Evolutionary conservation across 1,284 basidiomycete species (phyloP), one percentile per base, ranked within the genome.

Genomic region (Ustilago sp.): DNA sequence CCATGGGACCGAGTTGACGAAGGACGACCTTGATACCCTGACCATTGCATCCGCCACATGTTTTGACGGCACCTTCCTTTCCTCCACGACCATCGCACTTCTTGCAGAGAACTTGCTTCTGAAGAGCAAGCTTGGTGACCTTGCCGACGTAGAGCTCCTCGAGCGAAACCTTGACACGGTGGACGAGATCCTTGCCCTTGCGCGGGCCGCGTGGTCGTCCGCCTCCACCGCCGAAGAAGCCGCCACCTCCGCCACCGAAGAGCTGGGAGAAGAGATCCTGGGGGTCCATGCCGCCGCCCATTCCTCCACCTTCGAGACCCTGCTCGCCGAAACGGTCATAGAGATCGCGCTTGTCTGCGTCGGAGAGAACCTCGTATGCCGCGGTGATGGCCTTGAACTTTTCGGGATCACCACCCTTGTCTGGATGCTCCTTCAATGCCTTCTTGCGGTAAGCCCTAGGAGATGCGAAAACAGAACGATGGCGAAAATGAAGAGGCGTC

Each of bases 131-230:
- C 88, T 99, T 99, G 63, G 95, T 95, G 6, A 94, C 94, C 89
- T 99, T 99, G 88, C 97, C 96, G 87, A 93, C 94, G 91, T 98
- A 99, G 9, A 99, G 91, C 87, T 99, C 97, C 88, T 99, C 96
- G 82, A 99, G 91, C 48, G 94, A 92, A 82, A 98, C 96, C 85
- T 93, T 91, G 81, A 99, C 94, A 71, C 95, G 93, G 88, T 99
- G 97, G 11, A 98, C 93, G 79, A 99, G 93, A 87, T 99, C 97
- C 88, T 98, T 98, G 77, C 95, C 98, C 87, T 93, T 95, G 84
- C 94, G 92, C n/a, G 93, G 92, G n/a, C 94, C 94, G 64, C 89
- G 89, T 8, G 90, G 90, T n/a, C 86, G 87, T 23, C 90, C 88
- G 15, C 90, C 91, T 53, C 86, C 86, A 55, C 90, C 90, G 65